Percentiles rank a stretch among this genome's conserved stretches.
These are phyloP conservation scores for Tetrahymena malaccensis DNA, from an alignment of 73 alveolate species.

Conservation along the genomic window DNA sequence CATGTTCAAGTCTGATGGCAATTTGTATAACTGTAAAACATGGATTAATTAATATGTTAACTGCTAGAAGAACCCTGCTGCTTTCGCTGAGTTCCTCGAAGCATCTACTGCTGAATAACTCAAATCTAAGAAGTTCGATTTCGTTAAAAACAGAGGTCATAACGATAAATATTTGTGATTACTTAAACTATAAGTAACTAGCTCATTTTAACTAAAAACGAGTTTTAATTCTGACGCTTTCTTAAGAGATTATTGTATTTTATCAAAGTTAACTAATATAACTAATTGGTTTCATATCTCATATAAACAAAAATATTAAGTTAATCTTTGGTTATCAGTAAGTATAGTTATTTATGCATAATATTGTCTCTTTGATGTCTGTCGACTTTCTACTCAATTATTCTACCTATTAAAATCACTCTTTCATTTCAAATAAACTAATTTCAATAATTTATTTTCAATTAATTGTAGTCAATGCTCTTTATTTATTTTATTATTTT, in stretches of 20 bases:
- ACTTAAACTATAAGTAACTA: background rate
- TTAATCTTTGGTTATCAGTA: background rate
- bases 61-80: slow-evolving; percentile 17
- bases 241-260: background rate
- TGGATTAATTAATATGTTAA: slow-evolving; percentile 2
- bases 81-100: slow-evolving; percentile 12
- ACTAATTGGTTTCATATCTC: background rate
- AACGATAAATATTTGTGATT: slow-evolving; percentile 28
- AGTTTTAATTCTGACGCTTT: background rate
- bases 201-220: background rate
- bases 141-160: slow-evolving; percentile 44
- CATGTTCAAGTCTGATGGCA: slow-evolving; percentile 40
- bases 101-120: slow-evolving; percentile 26
- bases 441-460: too few species aligned
- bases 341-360: background rate
- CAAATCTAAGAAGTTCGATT: slow-evolving; percentile 30
- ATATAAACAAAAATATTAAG: background rate
- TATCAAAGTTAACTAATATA: background rate
- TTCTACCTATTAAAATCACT: background rate
- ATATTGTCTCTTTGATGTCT: background rate
- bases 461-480: too few species aligned
- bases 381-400: background rate
- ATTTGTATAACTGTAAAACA: slow-evolving; percentile 27
- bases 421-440: background rate
- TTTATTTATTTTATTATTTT: too few species aligned